These are phyloP conservation scores for Endoconidiophora laricicola DNA, from an alignment of 2,329 filamentous ascomycete genomes.

Conservation along the genomic window DNA sequence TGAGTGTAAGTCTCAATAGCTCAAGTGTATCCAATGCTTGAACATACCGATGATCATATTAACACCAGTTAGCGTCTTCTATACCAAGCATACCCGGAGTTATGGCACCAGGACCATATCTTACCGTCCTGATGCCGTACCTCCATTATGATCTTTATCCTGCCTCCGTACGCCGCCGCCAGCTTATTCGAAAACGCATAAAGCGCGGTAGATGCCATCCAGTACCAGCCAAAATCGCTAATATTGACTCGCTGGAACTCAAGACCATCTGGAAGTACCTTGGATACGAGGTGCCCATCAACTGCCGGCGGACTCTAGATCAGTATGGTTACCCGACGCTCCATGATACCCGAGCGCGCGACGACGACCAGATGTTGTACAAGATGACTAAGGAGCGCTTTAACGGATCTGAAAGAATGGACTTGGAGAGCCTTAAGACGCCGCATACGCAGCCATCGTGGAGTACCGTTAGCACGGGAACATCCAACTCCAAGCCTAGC, in stretches of 20 bases:
- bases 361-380: constrained; percentile 52
- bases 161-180: constrained; percentile 37
- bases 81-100: neutral
- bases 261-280: constrained; percentile 48
- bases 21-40: neutral
- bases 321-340: constrained; percentile 48
- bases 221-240: constrained; percentile 35
- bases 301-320: constrained; percentile 44
- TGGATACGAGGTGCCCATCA: constrained; percentile 42
- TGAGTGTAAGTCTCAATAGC: constrained; percentile 1
- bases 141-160: constrained; percentile 49
- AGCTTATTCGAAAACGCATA: constrained; percentile 35
- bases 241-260: constrained; percentile 37
- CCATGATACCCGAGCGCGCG: constrained; percentile 40
- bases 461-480: constrained; percentile 1
- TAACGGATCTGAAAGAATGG: constrained; percentile 3
- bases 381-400: constrained; percentile 40
- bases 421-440: constrained; percentile 1
- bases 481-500: neutral
- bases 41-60: neutral
- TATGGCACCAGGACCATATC: constrained; percentile 15
- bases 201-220: constrained; percentile 38
- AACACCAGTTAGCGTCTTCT: neutral
- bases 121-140: constrained; percentile 40
- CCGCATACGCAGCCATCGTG: constrained; percentile 1